Evolutionary conservation across 73 alveolate species (phyloP).

Genomic region (Paramecium sexaurelia): DNA sequence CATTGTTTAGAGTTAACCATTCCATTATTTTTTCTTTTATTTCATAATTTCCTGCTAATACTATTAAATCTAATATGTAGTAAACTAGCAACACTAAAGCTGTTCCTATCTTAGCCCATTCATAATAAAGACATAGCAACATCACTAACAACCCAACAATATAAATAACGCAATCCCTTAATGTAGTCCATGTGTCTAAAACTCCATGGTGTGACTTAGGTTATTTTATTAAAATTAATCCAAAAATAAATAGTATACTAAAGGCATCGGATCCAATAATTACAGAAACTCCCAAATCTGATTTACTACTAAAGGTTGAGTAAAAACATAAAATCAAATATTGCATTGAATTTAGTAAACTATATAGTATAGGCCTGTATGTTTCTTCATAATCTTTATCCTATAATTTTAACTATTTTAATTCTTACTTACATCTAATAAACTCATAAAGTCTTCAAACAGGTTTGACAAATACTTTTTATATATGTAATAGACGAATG

Average conservation of each 20-base stretch:
- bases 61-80: background rate
- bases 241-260: slow-evolving; percentile 15
- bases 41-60: slow-evolving; percentile 4
- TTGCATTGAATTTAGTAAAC: slow-evolving; percentile 42
- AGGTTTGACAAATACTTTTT: slow-evolving; percentile 5
- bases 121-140: background rate
- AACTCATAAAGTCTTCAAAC: slow-evolving; percentile 41
- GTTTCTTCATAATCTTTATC: slow-evolving; percentile 12
- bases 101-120: slow-evolving; percentile 23
- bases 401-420: slow-evolving; percentile 22
- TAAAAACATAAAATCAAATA: slow-evolving; percentile 25
- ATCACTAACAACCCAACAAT: slow-evolving; percentile 33
- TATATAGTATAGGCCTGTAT: background rate
- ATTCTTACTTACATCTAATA: slow-evolving; percentile 29
- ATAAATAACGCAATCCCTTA: slow-evolving; percentile 27
- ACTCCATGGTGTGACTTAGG: slow-evolving; percentile 1
- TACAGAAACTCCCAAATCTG: slow-evolving; percentile 32
- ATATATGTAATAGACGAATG: slow-evolving; percentile 30
- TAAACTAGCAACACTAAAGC: background rate
- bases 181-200: slow-evolving; percentile 31
- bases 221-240: background rate
- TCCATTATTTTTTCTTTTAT: slow-evolving; percentile 54
- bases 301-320: slow-evolving; percentile 37
- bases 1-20: slow-evolving; percentile 32
- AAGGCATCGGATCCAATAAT: slow-evolving; percentile 58